Percentiles rank a stretch among this genome's conserved stretches.
These are phyloP conservation scores for Cucumis melo DNA, from an alignment of 306 rosid genomes.

Conservation along the genomic window DNA sequence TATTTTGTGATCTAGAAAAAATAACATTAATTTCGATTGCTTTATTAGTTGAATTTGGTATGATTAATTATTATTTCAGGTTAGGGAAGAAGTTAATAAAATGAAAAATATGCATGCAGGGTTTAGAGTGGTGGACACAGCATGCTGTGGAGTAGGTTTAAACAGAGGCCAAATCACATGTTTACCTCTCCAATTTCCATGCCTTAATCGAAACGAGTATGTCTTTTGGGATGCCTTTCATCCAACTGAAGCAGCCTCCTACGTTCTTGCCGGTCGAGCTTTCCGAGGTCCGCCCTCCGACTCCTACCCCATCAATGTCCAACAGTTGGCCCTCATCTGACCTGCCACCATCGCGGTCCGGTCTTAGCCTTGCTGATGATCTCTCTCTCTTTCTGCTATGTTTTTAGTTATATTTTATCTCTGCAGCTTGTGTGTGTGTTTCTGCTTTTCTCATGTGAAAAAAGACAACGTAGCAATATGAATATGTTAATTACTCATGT, in stretches of 20 bases:
- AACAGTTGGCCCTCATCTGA: constrained; percentile 45
- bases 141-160: constrained; percentile 64
- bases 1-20: too few relatives aligned
- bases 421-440: too few relatives aligned
- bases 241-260: constrained; percentile 51
- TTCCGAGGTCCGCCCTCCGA: constrained; percentile 42
- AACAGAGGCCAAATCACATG: constrained; percentile 50
- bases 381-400: background rate
- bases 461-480: background rate
- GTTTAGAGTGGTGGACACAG: constrained; percentile 47
- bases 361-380: background rate
- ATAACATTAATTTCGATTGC: too few relatives aligned
- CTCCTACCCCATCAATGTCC: constrained; percentile 52
- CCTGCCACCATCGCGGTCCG: background rate
- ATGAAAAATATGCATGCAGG: constrained; percentile 20
- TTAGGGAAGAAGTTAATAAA: too few relatives aligned
- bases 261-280: constrained; percentile 50
- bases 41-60: too few relatives aligned
- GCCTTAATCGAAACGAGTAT: constrained; percentile 26
- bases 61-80: too few relatives aligned
- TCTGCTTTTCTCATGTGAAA: background rate
- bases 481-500: background rate
- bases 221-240: constrained; percentile 87
- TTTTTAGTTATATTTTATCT: too few relatives aligned
- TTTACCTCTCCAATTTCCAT: constrained; percentile 40